These are phyloP conservation scores for Cinnamomum chago DNA, from an alignment of 164 flowering plant species.

Conservation along the genomic window DNA sequence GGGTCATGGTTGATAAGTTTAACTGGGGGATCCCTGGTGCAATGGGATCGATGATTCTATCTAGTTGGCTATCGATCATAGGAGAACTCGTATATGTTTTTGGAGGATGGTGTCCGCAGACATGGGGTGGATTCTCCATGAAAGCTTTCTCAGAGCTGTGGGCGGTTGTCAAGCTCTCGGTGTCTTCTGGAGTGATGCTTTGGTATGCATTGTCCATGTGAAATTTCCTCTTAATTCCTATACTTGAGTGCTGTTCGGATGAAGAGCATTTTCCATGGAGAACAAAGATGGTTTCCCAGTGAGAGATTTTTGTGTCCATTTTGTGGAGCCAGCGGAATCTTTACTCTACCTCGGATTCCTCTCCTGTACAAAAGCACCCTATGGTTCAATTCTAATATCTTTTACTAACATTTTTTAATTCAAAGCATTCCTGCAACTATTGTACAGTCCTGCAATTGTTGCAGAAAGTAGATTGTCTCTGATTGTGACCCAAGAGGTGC, in stretches of 20 bases:
- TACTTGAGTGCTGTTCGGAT: background rate
- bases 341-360: no score
- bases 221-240: background rate
- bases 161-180: constrained; percentile 52
- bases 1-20: constrained; percentile 27
- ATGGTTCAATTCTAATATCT: no score
- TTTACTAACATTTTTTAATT: no score
- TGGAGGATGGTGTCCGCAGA: constrained; percentile 50
- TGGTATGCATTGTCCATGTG: constrained; percentile 29
- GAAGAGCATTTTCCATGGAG: background rate
- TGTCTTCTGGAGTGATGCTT: constrained; percentile 58
- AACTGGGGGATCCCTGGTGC: constrained; percentile 71
- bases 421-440: no score
- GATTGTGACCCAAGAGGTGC: no score
- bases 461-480: background rate
- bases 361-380: no score
- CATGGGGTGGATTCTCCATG: constrained; percentile 52
- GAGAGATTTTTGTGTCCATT: constrained; percentile 8
- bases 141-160: constrained; percentile 49
- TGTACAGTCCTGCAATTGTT: no score
- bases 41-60: constrained; percentile 51
- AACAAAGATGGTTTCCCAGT: constrained; percentile 6
- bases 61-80: constrained; percentile 54
- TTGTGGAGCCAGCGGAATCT: no score
- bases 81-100: constrained; percentile 56